These are phyloP conservation scores for Yarrowia sp. DNA, from an alignment of 805 yeast species.

Conservation along the genomic window DNA sequence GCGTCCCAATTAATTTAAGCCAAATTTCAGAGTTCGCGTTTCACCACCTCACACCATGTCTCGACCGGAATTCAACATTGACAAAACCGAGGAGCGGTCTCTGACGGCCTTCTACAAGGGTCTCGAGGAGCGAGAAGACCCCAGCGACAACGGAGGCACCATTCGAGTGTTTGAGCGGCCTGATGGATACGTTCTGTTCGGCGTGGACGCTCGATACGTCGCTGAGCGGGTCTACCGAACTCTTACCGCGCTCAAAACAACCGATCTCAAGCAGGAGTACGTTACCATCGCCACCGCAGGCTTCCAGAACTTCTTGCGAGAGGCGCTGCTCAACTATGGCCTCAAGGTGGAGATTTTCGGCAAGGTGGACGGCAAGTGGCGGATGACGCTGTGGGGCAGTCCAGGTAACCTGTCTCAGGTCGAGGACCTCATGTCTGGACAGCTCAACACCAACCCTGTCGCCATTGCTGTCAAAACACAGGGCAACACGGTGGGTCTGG, in stretches of 20 bases:
- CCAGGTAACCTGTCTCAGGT: conserved; percentile 85
- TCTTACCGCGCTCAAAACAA: conserved; percentile 65
- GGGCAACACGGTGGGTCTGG: conserved; percentile 60
- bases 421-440: conserved; percentile 62
- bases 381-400: conserved; percentile 58
- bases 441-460: conserved; percentile 49
- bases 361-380: conserved; percentile 50
- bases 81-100: conserved; percentile 48
- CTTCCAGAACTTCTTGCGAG: conserved; percentile 59
- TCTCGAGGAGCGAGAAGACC: conserved; percentile 26
- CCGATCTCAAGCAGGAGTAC: conserved; percentile 28
- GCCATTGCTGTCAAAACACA: conserved; percentile 51
- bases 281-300: conserved; percentile 79
- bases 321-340: conserved; percentile 67
- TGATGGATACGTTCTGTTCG: conserved; percentile 74
- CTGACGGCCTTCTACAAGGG: conserved; percentile 36
- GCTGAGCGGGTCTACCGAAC: conserved; percentile 87
- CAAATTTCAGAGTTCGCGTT: not conserved
- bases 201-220: conserved; percentile 73
- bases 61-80: conserved; percentile 35
- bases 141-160: conserved; percentile 24
- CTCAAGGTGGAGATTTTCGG: conserved; percentile 79
- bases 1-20: not conserved
- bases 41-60: conserved; percentile 9
- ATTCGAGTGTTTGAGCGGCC: conserved; percentile 76